A percentile compares a stretch with the other conserved stretches of the same genome.
These are phyloP conservation scores for Chlamydomonas sp. DNA, from an alignment of 139 green algal species.

Conservation along the genomic window DNA sequence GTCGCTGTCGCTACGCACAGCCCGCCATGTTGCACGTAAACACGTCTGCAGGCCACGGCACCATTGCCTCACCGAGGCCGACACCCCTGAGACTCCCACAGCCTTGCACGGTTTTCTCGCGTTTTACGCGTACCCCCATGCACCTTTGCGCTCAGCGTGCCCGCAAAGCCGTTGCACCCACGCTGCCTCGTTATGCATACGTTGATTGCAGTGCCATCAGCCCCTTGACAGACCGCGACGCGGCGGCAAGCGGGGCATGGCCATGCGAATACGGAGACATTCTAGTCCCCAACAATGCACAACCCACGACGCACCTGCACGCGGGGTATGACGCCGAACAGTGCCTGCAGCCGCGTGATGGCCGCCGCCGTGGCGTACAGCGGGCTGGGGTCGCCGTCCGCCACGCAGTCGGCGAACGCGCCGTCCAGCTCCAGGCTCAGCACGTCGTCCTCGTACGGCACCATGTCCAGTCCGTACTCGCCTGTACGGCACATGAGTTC, in stretches of 20 bases:
- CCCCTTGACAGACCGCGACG: too few relatives aligned
- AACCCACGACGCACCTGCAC: conserved; percentile 57
- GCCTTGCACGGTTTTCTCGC: too few relatives aligned
- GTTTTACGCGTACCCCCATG: too few relatives aligned
- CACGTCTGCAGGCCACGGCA: too few relatives aligned
- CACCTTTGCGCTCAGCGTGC: too few relatives aligned
- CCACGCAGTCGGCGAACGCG: conserved; percentile 50
- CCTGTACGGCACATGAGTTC: conserved; percentile 8
- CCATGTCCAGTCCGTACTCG: conserved; percentile 81
- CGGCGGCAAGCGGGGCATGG: background rate
- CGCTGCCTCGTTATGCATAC: too few relatives aligned
- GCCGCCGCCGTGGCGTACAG: conserved; percentile 79
- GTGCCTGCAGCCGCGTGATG: conserved; percentile 80
- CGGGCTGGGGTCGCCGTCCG: conserved; percentile 78
- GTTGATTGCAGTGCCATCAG: too few relatives aligned
- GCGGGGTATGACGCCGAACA: conserved; percentile 72
- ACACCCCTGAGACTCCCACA: too few relatives aligned
- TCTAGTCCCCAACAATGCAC: background rate
- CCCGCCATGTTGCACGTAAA: too few relatives aligned
- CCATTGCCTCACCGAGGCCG: too few relatives aligned
- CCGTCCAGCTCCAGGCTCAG: conserved; percentile 85
- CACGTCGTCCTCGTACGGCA: conserved; percentile 92
- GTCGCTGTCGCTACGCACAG: too few relatives aligned
- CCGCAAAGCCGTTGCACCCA: too few relatives aligned
- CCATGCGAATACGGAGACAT: background rate